phyloP scores from a whole-genome alignment of 805 yeast genomes.

The Huiozyma sinensis region DNA sequence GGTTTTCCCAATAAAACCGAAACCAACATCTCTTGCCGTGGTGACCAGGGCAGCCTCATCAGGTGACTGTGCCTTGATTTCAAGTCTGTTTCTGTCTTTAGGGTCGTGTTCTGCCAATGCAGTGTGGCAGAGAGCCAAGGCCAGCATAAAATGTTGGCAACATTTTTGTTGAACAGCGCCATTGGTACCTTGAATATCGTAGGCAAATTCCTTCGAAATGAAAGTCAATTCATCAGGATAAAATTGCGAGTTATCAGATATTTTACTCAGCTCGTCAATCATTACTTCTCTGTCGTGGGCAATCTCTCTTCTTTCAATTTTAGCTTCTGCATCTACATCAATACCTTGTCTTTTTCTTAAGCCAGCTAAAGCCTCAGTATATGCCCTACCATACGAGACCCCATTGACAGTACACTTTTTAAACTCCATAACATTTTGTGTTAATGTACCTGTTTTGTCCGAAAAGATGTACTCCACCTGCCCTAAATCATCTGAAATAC shows the following conservation, averaged over 20 bases:
- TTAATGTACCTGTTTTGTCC: conserved; percentile 77
- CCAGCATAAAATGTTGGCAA: conserved; percentile 65
- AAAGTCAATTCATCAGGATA: conserved; percentile 59
- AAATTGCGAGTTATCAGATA: conserved; percentile 31
- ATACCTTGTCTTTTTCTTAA: conserved; percentile 67
- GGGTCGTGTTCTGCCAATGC: conserved; percentile 63
- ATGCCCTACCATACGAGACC: conserved; percentile 62
- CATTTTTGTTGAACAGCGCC: conserved; percentile 41
- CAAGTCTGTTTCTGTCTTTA: conserved; percentile 42
- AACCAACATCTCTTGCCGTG: conserved; percentile 73
- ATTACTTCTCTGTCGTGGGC: conserved; percentile 46
- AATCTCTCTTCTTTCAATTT: conserved; percentile 42
- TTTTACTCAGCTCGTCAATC: conserved; percentile 36
- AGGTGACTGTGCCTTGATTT: conserved; percentile 71
- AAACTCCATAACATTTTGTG: conserved; percentile 81
- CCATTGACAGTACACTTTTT: conserved; percentile 74
- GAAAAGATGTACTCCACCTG: conserved; percentile 78
- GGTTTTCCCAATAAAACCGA: conserved; percentile 52
- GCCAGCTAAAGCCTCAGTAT: conserved; percentile 77
- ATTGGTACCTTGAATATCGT: conserved; percentile 43
- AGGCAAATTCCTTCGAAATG: conserved; percentile 52
- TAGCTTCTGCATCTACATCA: conserved; percentile 55
- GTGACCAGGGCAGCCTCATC: conserved; percentile 83
- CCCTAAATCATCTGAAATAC: conserved; percentile 76
- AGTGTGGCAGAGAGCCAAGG: conserved; percentile 70